Conservation (phyloP, 2,329 filamentous ascomycete species). For the Ustulina deusta region DNA sequence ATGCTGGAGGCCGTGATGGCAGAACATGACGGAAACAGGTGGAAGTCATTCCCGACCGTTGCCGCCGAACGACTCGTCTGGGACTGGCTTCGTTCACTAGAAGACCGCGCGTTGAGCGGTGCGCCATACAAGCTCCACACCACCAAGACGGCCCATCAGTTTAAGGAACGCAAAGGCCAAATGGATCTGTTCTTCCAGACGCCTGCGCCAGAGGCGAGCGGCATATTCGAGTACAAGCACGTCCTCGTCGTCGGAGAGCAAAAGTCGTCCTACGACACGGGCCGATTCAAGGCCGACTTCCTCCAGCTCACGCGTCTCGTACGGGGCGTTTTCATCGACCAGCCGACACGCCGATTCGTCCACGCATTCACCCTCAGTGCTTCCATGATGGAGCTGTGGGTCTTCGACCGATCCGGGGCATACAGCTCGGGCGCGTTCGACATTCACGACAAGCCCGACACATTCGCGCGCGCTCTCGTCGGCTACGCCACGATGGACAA, state of each 20-base stretch:
- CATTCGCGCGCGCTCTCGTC: conserved; percentile 24
- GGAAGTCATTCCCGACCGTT: background rate
- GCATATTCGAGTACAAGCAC: conserved; percentile 24
- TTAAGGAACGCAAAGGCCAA: conserved; percentile 27
- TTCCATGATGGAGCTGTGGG: conserved; percentile 27
- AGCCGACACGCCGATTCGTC: conserved; percentile 33
- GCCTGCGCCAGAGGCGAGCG: background rate
- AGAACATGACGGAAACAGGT: conserved; percentile 18
- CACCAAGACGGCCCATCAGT: conserved; percentile 21
- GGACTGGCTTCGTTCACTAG: conserved; percentile 22
- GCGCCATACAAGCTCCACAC: conserved; percentile 20
- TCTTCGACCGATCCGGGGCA: conserved; percentile 24
- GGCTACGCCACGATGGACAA: conserved; percentile 25
- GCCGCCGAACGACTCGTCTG: conserved; percentile 9
- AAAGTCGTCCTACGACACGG: conserved; percentile 14
- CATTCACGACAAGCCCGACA: conserved; percentile 18
- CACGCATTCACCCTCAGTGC: conserved; percentile 27
- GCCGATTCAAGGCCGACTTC: conserved; percentile 19
- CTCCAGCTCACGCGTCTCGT: conserved; percentile 22
- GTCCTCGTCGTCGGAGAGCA: conserved; percentile 26
- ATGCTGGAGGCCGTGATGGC: conserved; percentile 16
- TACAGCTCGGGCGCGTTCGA: conserved; percentile 24
- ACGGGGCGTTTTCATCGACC: conserved; percentile 20
- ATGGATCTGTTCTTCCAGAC: conserved; percentile 26
- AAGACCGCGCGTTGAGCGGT: conserved; percentile 6